phyloP scores from a whole-genome alignment of 441 rosid species.

The Mallotus repandus region DNA sequence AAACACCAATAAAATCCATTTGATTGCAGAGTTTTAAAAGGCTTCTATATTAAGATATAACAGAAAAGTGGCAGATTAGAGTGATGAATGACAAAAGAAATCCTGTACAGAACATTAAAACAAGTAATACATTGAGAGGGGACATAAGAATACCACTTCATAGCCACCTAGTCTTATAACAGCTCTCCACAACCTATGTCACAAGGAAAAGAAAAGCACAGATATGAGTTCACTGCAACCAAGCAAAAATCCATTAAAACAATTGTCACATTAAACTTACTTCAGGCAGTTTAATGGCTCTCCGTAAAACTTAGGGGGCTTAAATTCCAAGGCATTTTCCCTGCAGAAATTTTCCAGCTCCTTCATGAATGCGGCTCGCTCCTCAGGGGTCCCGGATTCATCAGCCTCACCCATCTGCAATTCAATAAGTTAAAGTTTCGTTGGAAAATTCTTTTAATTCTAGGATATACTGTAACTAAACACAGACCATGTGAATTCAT shows the following conservation, averaged over 20 bases:
- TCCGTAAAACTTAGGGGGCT: conserved; percentile 88
- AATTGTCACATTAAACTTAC: conserved; percentile 40
- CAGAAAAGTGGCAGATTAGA: background rate
- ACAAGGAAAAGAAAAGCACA: conserved; percentile 6
- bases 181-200: conserved; percentile 80
- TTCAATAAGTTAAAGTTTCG: conserved; percentile 13
- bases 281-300: conserved; percentile 83
- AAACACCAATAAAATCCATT: background rate
- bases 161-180: conserved; percentile 86
- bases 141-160: conserved; percentile 62
- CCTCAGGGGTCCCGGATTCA: conserved; percentile 69
- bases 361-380: conserved; percentile 69
- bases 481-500: too few relatives aligned
- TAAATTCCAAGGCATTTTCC: conserved; percentile 63
- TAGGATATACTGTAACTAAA: background rate
- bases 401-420: conserved; percentile 58
- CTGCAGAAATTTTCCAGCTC: conserved; percentile 72
- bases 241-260: conserved; percentile 30
- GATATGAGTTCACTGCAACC: too few relatives aligned
- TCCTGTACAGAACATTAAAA: background rate
- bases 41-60: background rate
- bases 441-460: background rate
- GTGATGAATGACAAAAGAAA: conserved; percentile 7
- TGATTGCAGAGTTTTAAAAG: background rate
- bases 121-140: conserved; percentile 12